Conservation (phyloP, 75 land plant species). For the Pinus tabuliformis region DNA sequence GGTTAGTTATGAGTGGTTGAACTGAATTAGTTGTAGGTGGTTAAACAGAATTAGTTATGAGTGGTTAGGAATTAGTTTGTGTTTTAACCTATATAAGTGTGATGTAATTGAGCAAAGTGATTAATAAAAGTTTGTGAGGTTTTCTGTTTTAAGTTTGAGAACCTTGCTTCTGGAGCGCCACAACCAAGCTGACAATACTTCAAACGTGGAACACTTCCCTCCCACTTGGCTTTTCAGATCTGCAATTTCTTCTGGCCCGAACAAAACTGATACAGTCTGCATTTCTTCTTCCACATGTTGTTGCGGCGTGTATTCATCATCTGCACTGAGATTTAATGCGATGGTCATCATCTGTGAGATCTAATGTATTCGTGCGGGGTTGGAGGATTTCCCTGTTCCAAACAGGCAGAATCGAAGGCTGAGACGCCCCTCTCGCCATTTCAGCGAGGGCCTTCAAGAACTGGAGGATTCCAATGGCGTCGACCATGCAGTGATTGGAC, state of each 20-base stretch:
- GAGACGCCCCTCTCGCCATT: not conserved
- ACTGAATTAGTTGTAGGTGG: too few relatives aligned
- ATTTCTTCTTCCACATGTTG: not conserved
- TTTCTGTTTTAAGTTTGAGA: too few relatives aligned
- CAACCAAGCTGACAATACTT: constrained; percentile 18
- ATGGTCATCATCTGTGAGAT: too few relatives aligned
- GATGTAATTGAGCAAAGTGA: too few relatives aligned
- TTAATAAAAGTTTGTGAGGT: too few relatives aligned
- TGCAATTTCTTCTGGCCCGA: constrained; percentile 5
- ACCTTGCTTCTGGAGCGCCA: constrained; percentile 25
- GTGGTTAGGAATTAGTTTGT: too few relatives aligned
- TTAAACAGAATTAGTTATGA: too few relatives aligned
- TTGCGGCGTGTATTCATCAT: constrained; percentile 5
- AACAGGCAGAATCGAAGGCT: constrained; percentile 6
- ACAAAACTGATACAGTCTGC: not conserved
- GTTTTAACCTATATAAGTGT: too few relatives aligned
- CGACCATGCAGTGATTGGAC: constrained; percentile 16
- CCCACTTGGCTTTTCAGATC: not conserved
- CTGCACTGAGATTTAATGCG: constrained; percentile 13
- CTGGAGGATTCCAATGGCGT: constrained; percentile 18
- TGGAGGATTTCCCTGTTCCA: constrained; percentile 21
- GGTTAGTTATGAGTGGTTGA: too few relatives aligned
- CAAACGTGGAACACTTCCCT: constrained; percentile 17
- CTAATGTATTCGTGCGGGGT: constrained; percentile 20
- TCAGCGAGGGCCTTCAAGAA: constrained; percentile 21